phyloP scores from a whole-genome alignment of 2,329 filamentous ascomycete species.

The Venturia pyrina region DNA sequence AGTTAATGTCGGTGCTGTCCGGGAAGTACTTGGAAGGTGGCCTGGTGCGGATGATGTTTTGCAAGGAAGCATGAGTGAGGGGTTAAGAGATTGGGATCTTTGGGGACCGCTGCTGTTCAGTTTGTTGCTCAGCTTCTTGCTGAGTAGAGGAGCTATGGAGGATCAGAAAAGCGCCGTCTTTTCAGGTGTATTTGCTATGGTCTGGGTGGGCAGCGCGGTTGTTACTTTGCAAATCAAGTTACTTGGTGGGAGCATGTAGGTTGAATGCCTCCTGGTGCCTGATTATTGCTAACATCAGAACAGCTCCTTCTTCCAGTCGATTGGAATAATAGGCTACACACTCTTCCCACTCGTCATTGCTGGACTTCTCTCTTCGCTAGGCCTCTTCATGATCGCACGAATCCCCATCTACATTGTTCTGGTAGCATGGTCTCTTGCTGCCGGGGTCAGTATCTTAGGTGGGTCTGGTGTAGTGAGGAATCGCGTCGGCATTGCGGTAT shows the following conservation, averaged over 20 bases:
- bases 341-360: conserved; percentile 95
- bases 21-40: conserved; percentile 52
- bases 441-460: conserved; percentile 89
- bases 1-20: conserved; percentile 33
- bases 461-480: conserved; percentile 95
- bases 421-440: conserved; percentile 85
- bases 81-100: conserved; percentile 91
- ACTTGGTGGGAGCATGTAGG: conserved; percentile 92
- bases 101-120: conserved; percentile 96
- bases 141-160: conserved; percentile 69
- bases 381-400: conserved; percentile 67
- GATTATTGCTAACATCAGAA: conserved; percentile 19
- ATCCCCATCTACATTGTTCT: conserved; percentile 87
- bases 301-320: conserved; percentile 93
- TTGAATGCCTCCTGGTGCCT: conserved; percentile 18
- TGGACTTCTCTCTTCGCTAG: conserved; percentile 73
- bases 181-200: conserved; percentile 89
- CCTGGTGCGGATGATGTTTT: conserved; percentile 57
- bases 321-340: conserved; percentile 97
- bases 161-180: conserved; percentile 86
- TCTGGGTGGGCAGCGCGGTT: conserved; percentile 93
- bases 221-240: conserved; percentile 98
- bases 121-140: conserved; percentile 72
- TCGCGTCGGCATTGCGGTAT: conserved; percentile 85
- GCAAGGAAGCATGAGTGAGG: conserved; percentile 71